These are phyloP conservation scores for Coemansia guatemalensis DNA, from an alignment of 192 early-diverging fungal species.

Conservation along the genomic window DNA sequence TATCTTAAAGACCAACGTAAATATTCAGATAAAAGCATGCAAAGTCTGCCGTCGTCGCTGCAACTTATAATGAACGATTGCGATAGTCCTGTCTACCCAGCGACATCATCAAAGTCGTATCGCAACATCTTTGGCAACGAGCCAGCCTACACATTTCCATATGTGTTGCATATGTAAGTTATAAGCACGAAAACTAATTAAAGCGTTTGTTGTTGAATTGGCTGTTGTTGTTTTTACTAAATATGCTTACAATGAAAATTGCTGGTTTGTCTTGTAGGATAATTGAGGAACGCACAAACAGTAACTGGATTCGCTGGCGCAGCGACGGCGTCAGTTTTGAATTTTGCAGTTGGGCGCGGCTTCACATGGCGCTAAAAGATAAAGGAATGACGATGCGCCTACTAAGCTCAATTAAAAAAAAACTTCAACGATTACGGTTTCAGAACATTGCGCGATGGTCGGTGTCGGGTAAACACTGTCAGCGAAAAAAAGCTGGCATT, in stretches of 20 bases:
- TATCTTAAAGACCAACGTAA: no score
- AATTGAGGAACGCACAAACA: neutral
- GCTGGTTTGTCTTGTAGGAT: neutral
- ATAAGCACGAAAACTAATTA: neutral
- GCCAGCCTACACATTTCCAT: neutral
- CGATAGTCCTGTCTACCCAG: neutral
- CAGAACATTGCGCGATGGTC: neutral
- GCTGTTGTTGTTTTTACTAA: neutral
- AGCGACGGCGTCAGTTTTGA: neutral
- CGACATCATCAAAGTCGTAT: neutral
- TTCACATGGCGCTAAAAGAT: neutral
- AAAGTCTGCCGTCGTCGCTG: neutral
- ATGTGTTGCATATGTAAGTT: neutral
- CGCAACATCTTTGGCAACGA: neutral
- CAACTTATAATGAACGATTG: neutral
- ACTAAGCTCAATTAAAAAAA: neutral
- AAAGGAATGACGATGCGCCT: neutral
- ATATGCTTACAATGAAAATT: neutral
- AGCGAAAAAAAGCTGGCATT: neutral
- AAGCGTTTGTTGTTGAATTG: neutral
- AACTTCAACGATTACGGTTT: neutral
- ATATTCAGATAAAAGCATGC: neutral
- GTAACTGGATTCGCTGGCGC: neutral
- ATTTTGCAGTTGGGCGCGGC: neutral
- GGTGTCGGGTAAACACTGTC: neutral